Percentiles rank a stretch among this genome's conserved stretches.
Evolutionary conservation across 495 filamentous ascomycete genomes (phyloP).

Genomic region (Penicillium maclennaniae): DNA sequence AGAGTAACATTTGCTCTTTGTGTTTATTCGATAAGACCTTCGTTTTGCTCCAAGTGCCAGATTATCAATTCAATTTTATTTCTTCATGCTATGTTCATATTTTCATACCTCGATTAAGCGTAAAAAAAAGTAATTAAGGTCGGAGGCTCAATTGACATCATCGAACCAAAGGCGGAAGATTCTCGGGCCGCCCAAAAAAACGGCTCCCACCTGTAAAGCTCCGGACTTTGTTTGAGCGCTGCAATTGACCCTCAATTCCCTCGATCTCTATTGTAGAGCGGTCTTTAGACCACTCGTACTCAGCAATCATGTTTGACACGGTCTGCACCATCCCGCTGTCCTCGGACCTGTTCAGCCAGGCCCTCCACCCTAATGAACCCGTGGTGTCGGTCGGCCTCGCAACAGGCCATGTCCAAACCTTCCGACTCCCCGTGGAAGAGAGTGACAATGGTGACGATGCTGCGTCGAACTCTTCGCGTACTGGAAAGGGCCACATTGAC

Average conservation of each 20-base stretch:
- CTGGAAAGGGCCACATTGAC: constrained; percentile 72
- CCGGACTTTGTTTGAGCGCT: not conserved
- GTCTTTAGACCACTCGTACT: not conserved
- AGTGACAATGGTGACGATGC: constrained; percentile 46
- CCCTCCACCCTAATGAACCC: constrained; percentile 76
- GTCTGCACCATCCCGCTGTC: constrained; percentile 84
- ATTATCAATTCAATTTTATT: not conserved
- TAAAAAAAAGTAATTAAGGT: not conserved
- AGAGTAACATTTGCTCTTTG: not conserved
- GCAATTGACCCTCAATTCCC: not conserved
- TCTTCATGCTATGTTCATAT: not conserved
- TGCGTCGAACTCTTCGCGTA: constrained; percentile 40
- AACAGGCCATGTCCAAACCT: constrained; percentile 81
- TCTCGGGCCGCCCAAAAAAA: constrained; percentile 20
- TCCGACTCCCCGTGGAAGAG: constrained; percentile 63
- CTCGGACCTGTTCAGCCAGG: constrained; percentile 85
- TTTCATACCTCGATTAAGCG: not conserved
- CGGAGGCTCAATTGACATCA: not conserved
- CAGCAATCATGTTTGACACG: constrained; percentile 67
- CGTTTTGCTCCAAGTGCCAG: constrained; percentile 1
- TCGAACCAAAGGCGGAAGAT: constrained; percentile 11
- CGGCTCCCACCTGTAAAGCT: constrained; percentile 9
- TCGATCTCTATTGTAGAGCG: not conserved
- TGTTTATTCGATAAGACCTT: not conserved
- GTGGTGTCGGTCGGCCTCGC: constrained; percentile 81